Evolutionary conservation across 352 stramenopile species (phyloP), one percentile per base, ranked within the genome.

Genomic region (Phytophthora fragariae): DNA sequence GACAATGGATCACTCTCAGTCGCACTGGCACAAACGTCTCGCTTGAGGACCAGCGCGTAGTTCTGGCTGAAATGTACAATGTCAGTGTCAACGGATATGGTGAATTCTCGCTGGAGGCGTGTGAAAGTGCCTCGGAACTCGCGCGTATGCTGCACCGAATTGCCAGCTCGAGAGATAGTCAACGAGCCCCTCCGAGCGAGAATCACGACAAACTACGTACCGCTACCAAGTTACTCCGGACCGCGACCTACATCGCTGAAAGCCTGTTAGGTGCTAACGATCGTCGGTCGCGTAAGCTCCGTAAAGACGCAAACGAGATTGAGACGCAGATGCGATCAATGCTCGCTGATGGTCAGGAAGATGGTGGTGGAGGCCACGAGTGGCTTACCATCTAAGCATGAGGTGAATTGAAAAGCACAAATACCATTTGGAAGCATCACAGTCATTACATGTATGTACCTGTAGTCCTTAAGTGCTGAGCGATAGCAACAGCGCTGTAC

Each of bases 401-500:
- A 35, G 11, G 19, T 33, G 7, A 58, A 58, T 24, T 24, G 37
- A 63, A 60, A 58, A 69, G 24, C 21, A 50, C 29, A 49, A 8
- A 53, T 57, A 15, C 29, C 57, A 64, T 59, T 33, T n/a, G n/a
- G 39, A 60, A 63, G 39, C 19, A 57, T 65, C 58, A 70, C 35
- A 21, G 19, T 31, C n/a, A 58, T 53, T 39, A 57, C 27, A 61
- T 63, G 21, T 41, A 55, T 17, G 24, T 57, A 65, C 50, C 47
- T 65, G 39, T 54, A 59, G 44, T 61, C 10, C 33, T 54, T 88
- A 96, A 0, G 88, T 94, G 60, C 87, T 94, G 31, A 97, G 76
- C 14, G 94, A 98, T 5, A 99, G 82, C 63, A 99, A 72, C 64
- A 99, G 57, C 46, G 97, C 97, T 3, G 95, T 98, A 41, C 97